phyloP scores from a whole-genome alignment of 345 rosid genomes.

The Pistacia atlantica region DNA sequence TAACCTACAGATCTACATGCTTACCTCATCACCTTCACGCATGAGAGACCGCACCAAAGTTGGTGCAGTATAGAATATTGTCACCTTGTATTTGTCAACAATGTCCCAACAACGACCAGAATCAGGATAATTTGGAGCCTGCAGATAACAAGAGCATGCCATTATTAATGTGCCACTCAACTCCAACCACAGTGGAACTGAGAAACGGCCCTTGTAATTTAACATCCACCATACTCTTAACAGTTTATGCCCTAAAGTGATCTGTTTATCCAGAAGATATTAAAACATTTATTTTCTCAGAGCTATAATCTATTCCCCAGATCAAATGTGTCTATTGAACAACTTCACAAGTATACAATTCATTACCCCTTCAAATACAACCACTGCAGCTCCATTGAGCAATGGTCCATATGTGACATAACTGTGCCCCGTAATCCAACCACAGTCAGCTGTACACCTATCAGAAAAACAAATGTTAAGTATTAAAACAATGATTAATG shows the following conservation, averaged over 20 bases:
- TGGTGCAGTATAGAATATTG: constrained; percentile 95
- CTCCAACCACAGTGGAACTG: constrained; percentile 6
- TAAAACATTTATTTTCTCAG: constrained; percentile 6
- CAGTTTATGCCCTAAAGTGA: neutral
- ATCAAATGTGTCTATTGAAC: neutral
- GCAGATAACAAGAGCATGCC: constrained; percentile 26
- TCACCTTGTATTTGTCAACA: constrained; percentile 91
- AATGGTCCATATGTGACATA: constrained; percentile 97
- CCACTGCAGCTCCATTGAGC: constrained; percentile 88
- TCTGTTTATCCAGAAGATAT: neutral
- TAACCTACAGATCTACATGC: constrained; percentile 17
- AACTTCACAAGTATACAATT: neutral
- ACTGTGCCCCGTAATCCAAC: constrained; percentile 99
- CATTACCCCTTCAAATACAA: constrained; percentile 95
- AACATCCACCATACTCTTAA: neutral
- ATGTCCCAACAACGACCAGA: constrained; percentile 97
- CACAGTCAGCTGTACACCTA: constrained; percentile 99
- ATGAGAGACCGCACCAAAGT: constrained; percentile 97
- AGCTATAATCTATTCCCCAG: constrained; percentile 6
- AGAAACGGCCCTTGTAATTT: neutral
- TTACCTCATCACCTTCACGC: constrained; percentile 87
- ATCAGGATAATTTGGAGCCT: constrained; percentile 96
- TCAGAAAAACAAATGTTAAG: constrained; percentile 16
- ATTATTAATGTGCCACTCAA: constrained; percentile 23
- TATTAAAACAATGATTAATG: neutral